Percentiles rank a stretch among this genome's conserved stretches.
phyloP scores from a whole-genome alignment of 805 yeast species.

The Blastobotrys muscicola region DNA sequence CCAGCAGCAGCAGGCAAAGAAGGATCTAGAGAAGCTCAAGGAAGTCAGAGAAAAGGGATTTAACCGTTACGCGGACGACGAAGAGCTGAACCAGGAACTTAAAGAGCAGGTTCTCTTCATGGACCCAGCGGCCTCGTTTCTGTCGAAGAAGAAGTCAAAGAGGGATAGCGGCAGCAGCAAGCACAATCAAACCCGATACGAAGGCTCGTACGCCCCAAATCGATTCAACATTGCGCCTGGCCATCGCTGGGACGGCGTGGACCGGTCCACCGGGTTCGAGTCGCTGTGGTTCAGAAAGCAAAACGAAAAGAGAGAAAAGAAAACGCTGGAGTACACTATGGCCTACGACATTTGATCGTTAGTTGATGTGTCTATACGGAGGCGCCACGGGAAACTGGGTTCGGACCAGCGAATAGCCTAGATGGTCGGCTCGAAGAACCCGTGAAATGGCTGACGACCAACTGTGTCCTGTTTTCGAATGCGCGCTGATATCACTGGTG shows the following conservation, averaged over 20 bases:
- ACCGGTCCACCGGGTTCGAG: conserved; percentile 84
- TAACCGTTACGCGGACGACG: conserved; percentile 31
- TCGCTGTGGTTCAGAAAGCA: conserved; percentile 39
- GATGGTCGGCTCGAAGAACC: too few species aligned
- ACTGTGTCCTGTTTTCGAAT: too few species aligned
- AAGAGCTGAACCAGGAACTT: conserved; percentile 29
- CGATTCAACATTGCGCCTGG: conserved; percentile 76
- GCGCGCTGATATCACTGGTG: too few species aligned
- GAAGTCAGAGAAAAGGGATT: conserved; percentile 18
- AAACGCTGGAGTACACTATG: conserved; percentile 11
- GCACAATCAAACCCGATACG: conserved; percentile 26
- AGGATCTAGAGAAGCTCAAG: conserved; percentile 26
- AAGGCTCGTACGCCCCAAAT: conserved; percentile 50
- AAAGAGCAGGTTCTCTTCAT: conserved; percentile 35
- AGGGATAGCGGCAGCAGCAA: not conserved
- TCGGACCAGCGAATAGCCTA: too few species aligned
- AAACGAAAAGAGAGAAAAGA: conserved; percentile 14
- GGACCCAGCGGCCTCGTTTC: conserved; percentile 54
- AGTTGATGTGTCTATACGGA: too few species aligned
- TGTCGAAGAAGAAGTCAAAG: conserved; percentile 7
- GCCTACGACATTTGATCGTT: conserved; percentile 10
- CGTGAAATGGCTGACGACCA: too few species aligned
- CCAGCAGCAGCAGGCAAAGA: conserved; percentile 19
- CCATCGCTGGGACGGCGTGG: conserved; percentile 84
- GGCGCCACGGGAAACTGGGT: too few species aligned